Base-by-base conservation (phyloP, 805 yeast genomes). In the Kuraishia capsulata region DNA sequence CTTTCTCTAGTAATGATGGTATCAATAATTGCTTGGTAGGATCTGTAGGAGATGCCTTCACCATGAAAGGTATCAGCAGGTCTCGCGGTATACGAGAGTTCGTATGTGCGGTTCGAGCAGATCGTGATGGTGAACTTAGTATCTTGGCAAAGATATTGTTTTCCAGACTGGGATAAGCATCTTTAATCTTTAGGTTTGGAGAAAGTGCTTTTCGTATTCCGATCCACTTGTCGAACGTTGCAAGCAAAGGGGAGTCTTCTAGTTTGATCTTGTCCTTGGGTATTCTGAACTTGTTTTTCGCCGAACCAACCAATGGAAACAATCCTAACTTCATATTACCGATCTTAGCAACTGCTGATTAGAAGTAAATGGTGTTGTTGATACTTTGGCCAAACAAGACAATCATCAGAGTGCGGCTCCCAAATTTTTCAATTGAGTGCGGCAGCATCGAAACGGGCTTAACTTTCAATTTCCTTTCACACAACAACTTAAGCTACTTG, bases 71-170 rank as follows among this genome's bases (percentile, higher is more conserved):
- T 1, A 59, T 41, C 33, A 71, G 44, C 5, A 69, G 40, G 8
- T 61, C 62, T 20, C 61, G 51, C 0, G 78, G 78, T 4, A 64
- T 25, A 9, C 18, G 13, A 17, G 28, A n/a, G 23, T 14, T 17
- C 17, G 13, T 14, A n/a, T 28, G 9, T 17, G 17, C 8, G 14
- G 14, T 13, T 8, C 31, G 31, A 5, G 31, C 17, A 14, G 31
- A 6, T 42, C 79, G 54, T 13, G 64, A 52, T 2, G 75, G 72
- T 0, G 76, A 61, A 0, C 65, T 52, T 6, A 75, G 45, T 2
- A 62, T 14, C 4, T 51, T 43, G 0, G 71, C 73, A 47, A 60
- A 66, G 2, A 62, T 41, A 36, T 71, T 70, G 1, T 45, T 26
- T 1, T 52, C 38, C 3, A 67, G 38, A 9, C 42, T 42, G 10